phyloP scores from a whole-genome alignment of 1,284 basidiomycete genomes.

The Leccinum griseonigrum region DNA sequence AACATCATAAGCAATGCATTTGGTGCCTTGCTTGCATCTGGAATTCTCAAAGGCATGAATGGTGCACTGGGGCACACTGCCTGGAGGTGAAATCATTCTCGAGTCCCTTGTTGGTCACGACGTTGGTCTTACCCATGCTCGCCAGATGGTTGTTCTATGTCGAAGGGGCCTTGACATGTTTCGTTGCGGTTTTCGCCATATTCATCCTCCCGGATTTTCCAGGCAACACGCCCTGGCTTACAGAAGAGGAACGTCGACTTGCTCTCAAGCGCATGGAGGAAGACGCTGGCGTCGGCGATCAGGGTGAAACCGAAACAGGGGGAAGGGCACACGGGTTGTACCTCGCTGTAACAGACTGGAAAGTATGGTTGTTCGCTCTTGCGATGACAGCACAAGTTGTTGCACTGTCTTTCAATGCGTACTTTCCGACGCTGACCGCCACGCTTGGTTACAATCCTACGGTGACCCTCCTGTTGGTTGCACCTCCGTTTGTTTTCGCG shows the following conservation, averaged over 20 bases:
- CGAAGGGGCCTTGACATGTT: slow-evolving; percentile 66
- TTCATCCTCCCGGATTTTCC: slow-evolving; percentile 82
- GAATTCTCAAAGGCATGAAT: slow-evolving; percentile 69
- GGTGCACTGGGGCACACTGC: slow-evolving; percentile 67
- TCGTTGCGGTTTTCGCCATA: slow-evolving; percentile 57
- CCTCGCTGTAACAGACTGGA: slow-evolving; percentile 68
- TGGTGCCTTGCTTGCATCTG: slow-evolving; percentile 77
- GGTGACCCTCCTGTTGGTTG: slow-evolving; percentile 69
- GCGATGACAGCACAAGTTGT: slow-evolving; percentile 25
- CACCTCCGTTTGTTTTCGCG: slow-evolving; percentile 78
- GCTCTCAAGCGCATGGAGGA: slow-evolving; percentile 74
- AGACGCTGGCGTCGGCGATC: slow-evolving; percentile 49
- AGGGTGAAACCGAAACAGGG: slow-evolving; percentile 23
- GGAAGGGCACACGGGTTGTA: slow-evolving; percentile 47
- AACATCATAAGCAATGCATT: slow-evolving; percentile 74
- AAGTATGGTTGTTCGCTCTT: slow-evolving; percentile 61
- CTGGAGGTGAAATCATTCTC: slow-evolving; percentile 53
- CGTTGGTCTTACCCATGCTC: slow-evolving; percentile 11
- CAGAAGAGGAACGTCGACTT: slow-evolving; percentile 60
- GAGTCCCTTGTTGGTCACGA: slow-evolving; percentile 21
- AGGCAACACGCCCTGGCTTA: slow-evolving; percentile 57
- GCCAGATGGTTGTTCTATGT: slow-evolving; percentile 74
- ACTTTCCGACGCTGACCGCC: slow-evolving; percentile 67
- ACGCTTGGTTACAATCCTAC: slow-evolving; percentile 71
- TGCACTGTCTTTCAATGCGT: slow-evolving; percentile 72